phyloP scores from a whole-genome alignment of 2,329 filamentous ascomycete species.

The Alternaria arborescens region DNA sequence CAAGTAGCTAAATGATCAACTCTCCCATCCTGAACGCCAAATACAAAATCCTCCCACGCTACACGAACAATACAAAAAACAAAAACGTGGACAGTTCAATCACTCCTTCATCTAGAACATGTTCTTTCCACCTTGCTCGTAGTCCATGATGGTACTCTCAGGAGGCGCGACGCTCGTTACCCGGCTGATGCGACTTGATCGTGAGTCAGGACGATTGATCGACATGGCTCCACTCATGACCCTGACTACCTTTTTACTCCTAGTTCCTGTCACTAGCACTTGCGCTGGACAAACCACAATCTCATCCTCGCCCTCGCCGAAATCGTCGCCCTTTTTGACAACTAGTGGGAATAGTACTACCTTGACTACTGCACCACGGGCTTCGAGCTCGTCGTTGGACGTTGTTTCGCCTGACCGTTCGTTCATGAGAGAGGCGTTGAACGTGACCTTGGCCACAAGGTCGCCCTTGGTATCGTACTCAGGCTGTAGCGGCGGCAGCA shows the following conservation, averaged over 20 bases:
- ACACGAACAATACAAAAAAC: slow-evolving; percentile 9
- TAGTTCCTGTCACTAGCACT: slow-evolving; percentile 74
- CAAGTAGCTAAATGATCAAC: not conserved
- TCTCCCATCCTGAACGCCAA: slow-evolving; percentile 5
- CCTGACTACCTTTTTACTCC: slow-evolving; percentile 59
- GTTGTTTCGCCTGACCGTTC: slow-evolving; percentile 78
- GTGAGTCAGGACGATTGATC: slow-evolving; percentile 46
- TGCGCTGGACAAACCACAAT: slow-evolving; percentile 95
- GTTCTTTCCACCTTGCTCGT: slow-evolving; percentile 35
- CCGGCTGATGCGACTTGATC: slow-evolving; percentile 38
- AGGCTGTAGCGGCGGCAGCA: slow-evolving; percentile 93
- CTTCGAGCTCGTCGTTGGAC: slow-evolving; percentile 83
- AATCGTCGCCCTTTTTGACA: slow-evolving; percentile 92
- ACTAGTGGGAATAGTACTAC: slow-evolving; percentile 96
- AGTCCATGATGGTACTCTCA: slow-evolving; percentile 49
- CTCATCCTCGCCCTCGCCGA: slow-evolving; percentile 87
- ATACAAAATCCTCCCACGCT: slow-evolving; percentile 15
- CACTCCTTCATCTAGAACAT: slow-evolving; percentile 32
- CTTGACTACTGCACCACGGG: slow-evolving; percentile 78
- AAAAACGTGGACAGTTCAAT: slow-evolving; percentile 11
- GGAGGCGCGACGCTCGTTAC: slow-evolving; percentile 39
- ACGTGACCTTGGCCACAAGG: slow-evolving; percentile 83
- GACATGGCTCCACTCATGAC: slow-evolving; percentile 62
- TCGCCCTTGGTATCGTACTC: slow-evolving; percentile 96
- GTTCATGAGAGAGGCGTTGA: slow-evolving; percentile 95